Base-by-base conservation (phyloP, 2,329 filamentous ascomycete genomes). In the Nothophaeocryptopus gaeumannii region DNA sequence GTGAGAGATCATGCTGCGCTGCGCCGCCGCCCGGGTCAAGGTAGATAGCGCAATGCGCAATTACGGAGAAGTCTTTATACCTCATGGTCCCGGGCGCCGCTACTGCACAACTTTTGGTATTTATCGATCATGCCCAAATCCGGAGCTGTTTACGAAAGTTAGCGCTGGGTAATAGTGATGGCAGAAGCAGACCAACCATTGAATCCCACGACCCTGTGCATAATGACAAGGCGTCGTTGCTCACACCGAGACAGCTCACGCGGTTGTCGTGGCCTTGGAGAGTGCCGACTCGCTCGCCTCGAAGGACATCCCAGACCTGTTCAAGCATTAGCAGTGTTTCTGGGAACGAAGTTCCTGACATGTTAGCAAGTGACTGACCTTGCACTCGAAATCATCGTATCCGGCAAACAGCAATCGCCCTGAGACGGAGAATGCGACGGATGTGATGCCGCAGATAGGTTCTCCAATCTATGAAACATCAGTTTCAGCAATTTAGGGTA, bases 121-220 rank as follows among this genome's bases (percentile, higher is more conserved):
- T 46, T 20, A 45, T 53, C 45, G 49, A 59, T 67, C 61, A 78
- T 71, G 75, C 75, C 75, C 75, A 78, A 63, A 78, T 76, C 52
- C 75, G 74, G 52, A 78, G 69, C 75, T 78, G 61, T 38, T 39
- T 14, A 33, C 20, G 16, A 43, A 47, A 32, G 49, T 66, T 56
- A 66, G 60, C 54, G 9, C 36, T 14, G 26, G 11, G 26, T 14
- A 8, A 48, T 14, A 15, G 34, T 34, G 7, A 39, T 10, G 13
- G 12, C 15, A n/a, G 29, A 14, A 29, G 31, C 32, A 11, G 48
- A 81, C 89, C 77, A 82, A 97, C 93, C 79, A 96, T 81, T 66
- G 93, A 96, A 77, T 99, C 93, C 93, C 93, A 99, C 62, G 93
- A 99, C 72, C 93, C 93, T 67, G 93, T 99, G 82, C 93, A 97